phyloP scores from a whole-genome alignment of 1,284 basidiomycete genomes.

The Amylostereum chailletii region DNA sequence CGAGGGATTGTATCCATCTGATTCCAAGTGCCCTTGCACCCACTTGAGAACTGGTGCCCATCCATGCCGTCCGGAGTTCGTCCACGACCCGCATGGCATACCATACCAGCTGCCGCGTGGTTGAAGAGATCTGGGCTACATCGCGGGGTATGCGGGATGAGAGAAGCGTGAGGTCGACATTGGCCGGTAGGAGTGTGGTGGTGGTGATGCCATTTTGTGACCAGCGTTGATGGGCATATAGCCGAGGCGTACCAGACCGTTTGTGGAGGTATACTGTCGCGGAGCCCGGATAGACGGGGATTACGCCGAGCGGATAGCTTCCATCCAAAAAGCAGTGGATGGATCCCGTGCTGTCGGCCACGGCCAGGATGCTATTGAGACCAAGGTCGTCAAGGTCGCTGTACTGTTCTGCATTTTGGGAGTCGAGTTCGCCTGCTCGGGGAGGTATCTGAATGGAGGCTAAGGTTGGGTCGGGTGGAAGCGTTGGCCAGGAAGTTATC shows the following conservation, averaged over 20 bases:
- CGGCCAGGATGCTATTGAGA: constrained; percentile 51
- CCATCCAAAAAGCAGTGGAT: constrained; percentile 71
- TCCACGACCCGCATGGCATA: constrained; percentile 60
- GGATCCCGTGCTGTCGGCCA: constrained; percentile 47
- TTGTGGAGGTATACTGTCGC: constrained; percentile 42
- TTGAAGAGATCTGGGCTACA: constrained; percentile 60
- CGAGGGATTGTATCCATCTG: constrained; percentile 60
- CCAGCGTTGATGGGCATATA: constrained; percentile 37
- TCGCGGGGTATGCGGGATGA: constrained; percentile 47
- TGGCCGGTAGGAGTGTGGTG: constrained; percentile 33
- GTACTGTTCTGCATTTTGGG: constrained; percentile 28
- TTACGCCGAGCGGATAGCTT: constrained; percentile 65
- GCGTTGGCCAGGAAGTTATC: constrained; percentile 60
- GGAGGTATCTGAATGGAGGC: constrained; percentile 45
- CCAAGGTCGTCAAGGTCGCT: constrained; percentile 49
- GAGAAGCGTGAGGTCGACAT: constrained; percentile 51
- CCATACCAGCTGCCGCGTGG: constrained; percentile 62
- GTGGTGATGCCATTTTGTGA: constrained; percentile 1
- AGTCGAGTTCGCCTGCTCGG: constrained; percentile 24
- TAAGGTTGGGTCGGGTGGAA: constrained; percentile 42
- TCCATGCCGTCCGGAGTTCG: constrained; percentile 65
- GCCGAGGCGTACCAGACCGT: constrained; percentile 31
- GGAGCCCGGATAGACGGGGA: constrained; percentile 30
- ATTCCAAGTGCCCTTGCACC: constrained; percentile 67
- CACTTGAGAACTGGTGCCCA: constrained; percentile 51